Evolutionary conservation across 352 stramenopile species (phyloP).

Genomic region (Phytophthora macrochlamydospora): DNA sequence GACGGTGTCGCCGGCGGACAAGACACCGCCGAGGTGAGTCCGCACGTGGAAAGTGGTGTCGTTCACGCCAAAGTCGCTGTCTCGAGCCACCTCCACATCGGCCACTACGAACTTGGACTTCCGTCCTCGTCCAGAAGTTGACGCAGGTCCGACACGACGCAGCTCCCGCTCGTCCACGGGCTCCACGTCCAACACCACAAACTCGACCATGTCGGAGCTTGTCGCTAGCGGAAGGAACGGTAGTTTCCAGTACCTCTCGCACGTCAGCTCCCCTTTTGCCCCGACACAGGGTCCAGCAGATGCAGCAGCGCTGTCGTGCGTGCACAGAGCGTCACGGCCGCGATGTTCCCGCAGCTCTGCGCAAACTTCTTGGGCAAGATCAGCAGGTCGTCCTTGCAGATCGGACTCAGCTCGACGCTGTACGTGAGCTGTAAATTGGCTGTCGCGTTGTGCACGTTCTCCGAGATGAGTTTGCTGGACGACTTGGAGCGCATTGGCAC

Average conservation of each 20-base stretch:
- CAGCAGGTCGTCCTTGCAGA: slow-evolving; percentile 82
- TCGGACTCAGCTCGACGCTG: slow-evolving; percentile 69
- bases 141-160: slow-evolving; percentile 16
- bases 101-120: slow-evolving; percentile 51
- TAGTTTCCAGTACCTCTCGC: slow-evolving; percentile 76
- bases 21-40: slow-evolving; percentile 62
- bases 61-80: slow-evolving; percentile 80
- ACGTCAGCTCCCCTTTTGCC: slow-evolving; percentile 56
- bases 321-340: slow-evolving; percentile 59
- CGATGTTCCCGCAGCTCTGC: slow-evolving; percentile 69
- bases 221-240: slow-evolving; percentile 68
- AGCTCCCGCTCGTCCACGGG: slow-evolving; percentile 39
- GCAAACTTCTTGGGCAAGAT: slow-evolving; percentile 62
- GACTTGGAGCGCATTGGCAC: slow-evolving; percentile 75
- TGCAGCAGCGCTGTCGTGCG: slow-evolving; percentile 70
- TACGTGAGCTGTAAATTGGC: slow-evolving; percentile 75
- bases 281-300: slow-evolving; percentile 64
- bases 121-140: slow-evolving; percentile 9
- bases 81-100: slow-evolving; percentile 72
- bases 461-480: slow-evolving; percentile 77
- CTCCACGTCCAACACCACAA: slow-evolving; percentile 76
- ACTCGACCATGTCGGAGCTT: slow-evolving; percentile 66
- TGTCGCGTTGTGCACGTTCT: slow-evolving; percentile 68
- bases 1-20: slow-evolving; percentile 68
- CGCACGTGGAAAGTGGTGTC: slow-evolving; percentile 74